Evolutionary conservation across 305 asterid genomes (phyloP), one percentile per base, ranked within the genome.

Genomic region (Fraxinus latifolia): DNA sequence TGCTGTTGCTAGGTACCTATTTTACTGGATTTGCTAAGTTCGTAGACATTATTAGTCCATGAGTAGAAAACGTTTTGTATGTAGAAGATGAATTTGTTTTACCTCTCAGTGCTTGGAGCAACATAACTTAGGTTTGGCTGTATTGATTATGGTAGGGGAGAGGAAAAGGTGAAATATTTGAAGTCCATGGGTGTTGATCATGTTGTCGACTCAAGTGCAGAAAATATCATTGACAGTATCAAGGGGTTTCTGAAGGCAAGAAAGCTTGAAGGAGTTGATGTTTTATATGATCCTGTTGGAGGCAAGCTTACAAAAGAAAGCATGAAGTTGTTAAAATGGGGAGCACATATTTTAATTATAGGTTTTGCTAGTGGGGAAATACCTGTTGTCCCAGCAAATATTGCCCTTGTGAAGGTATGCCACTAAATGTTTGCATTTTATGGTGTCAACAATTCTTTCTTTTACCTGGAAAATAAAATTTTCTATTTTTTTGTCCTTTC

Each of bases 291-390:
- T 89, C 99, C 99, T 7, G 99, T 96, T 7, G 99, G 99, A 12
- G 99, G 99, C 32, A 93, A 90, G 90, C 94, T 93, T 62, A 91
- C 93, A 8, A 96, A 96, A 84, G 98, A 94, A 58, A 78, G 90
- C 80, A 78, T 93, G 89, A 94, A 89, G 87, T 83, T 96, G 86
- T 85, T 96, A 87, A 96, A 89, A 60, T 94, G 98, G 98, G 99
- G 99, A 70, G 99, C 98, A 42, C 95, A 96, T 77, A 94, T 96
- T 88, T 83, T 94, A 86, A 88, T 96, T 83, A 96, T 96, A 47
- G 99, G 99, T 37, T 96, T 96, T 89, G 98, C 99, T 36, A 96
- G 99, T 84, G 98, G 98, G 15, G 97, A 96, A 80, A 92, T 94
- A 19, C 99, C 99, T 7, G 70, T 91, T 65, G 83, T 96, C 87